These are phyloP conservation scores for Kluyveromyces nonfermentans DNA, from an alignment of 805 yeast species.

Conservation along the genomic window DNA sequence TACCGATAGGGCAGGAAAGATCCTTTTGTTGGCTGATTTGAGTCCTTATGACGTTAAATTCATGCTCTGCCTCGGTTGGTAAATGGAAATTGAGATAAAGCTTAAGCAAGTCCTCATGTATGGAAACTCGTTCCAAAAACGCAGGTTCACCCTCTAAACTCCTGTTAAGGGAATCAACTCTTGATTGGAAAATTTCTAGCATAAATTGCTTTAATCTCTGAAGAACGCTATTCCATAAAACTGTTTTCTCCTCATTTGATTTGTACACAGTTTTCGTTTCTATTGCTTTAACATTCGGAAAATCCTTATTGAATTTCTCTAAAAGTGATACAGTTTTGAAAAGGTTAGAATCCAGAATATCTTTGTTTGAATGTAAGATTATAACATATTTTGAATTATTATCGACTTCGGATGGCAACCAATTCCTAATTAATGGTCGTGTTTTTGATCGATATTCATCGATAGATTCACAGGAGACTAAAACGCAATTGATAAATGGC, in stretches of 20 bases:
- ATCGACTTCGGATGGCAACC: conserved; percentile 39
- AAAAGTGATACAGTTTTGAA: conserved; percentile 25
- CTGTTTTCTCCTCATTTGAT: conserved; percentile 22
- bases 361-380: conserved; percentile 24
- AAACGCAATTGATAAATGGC: conserved; percentile 58
- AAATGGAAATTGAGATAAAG: conserved; percentile 21
- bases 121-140: neutral
- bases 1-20: conserved; percentile 11
- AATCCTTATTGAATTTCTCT: conserved; percentile 27
- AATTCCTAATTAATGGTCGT: conserved; percentile 71
- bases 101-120: conserved; percentile 21
- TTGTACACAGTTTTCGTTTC: conserved; percentile 28
- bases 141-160: neutral
- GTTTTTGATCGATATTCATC: conserved; percentile 74
- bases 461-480: conserved; percentile 53
- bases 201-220: conserved; percentile 16
- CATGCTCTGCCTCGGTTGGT: conserved; percentile 18
- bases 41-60: conserved; percentile 11
- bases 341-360: conserved; percentile 22
- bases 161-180: conserved; percentile 10
- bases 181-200: conserved; percentile 20
- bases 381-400: conserved; percentile 10
- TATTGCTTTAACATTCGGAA: conserved; percentile 21
- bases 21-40: conserved; percentile 6
- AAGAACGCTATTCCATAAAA: conserved; percentile 23